Evolutionary conservation across 164 flowering plant genomes (phyloP).

Genomic region (Euptelea pleiosperma): DNA sequence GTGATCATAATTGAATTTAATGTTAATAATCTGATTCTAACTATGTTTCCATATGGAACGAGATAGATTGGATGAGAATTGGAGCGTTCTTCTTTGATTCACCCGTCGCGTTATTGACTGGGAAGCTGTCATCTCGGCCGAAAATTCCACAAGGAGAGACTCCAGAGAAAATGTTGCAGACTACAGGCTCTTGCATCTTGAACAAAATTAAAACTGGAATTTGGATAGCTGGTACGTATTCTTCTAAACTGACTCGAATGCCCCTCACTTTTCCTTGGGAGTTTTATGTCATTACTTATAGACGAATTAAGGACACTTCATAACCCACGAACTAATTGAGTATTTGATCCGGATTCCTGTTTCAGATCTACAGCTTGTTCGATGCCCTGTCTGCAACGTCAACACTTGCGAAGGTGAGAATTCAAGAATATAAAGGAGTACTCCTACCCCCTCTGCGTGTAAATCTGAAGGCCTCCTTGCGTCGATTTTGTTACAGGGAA

Average conservation of each 20-base stretch:
- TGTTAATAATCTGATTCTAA: not conserved
- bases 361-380: constrained; percentile 89
- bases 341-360: not conserved
- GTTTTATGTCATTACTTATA: not conserved
- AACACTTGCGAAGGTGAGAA: constrained; percentile 81
- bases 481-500: too few species aligned
- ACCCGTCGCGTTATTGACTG: constrained; percentile 49
- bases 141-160: constrained; percentile 31
- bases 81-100: constrained; percentile 80
- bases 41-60: constrained; percentile 4
- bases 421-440: not conserved
- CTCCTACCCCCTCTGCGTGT: not conserved
- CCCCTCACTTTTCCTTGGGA: not conserved
- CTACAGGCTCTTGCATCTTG: constrained; percentile 48
- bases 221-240: constrained; percentile 75
- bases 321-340: not conserved
- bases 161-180: constrained; percentile 43
- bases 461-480: not conserved
- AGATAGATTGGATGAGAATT: constrained; percentile 90
- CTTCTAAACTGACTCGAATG: not conserved
- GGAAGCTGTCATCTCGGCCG: constrained; percentile 37
- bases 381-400: constrained; percentile 94
- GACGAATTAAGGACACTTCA: too few species aligned
- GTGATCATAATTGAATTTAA: too few species aligned
- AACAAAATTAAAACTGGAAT: constrained; percentile 67